Evolutionary conservation across 2,329 filamentous ascomycete genomes (phyloP).

Genomic region (Aureobasidium melanogenum): DNA sequence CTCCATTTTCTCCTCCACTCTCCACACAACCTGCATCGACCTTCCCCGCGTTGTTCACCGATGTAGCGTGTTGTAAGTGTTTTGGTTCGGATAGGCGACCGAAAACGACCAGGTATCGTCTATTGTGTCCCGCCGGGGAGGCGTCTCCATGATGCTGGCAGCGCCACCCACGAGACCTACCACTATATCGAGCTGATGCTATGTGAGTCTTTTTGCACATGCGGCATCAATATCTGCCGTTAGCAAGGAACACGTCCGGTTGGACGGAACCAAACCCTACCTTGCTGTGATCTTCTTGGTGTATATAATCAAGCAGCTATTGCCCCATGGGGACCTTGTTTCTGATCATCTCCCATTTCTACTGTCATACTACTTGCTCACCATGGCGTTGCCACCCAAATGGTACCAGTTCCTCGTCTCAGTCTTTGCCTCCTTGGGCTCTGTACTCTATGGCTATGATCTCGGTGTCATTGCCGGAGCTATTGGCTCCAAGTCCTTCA

Average conservation of each 20-base stretch:
- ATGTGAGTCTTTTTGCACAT: neutral
- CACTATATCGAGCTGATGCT: neutral
- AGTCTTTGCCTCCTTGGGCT: constrained; percentile 51
- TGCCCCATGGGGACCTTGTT: neutral
- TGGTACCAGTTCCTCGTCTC: constrained; percentile 53
- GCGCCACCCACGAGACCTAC: constrained; percentile 3
- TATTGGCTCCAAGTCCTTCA: constrained; percentile 38
- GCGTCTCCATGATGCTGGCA: neutral
- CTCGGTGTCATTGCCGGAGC: constrained; percentile 53
- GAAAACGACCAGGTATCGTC: neutral
- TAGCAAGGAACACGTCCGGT: neutral
- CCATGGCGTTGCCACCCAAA: constrained; percentile 48
- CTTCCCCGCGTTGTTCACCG: neutral
- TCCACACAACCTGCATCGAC: neutral
- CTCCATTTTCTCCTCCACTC: constrained; percentile 9
- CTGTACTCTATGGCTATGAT: constrained; percentile 51
- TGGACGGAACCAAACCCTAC: neutral
- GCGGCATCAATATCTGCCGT: constrained; percentile 4
- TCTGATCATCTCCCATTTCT: neutral
- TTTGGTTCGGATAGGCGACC: neutral
- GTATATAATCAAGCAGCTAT: neutral
- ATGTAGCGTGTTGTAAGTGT: neutral
- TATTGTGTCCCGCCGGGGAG: neutral
- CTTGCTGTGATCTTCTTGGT: neutral
- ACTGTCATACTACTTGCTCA: neutral